These are phyloP conservation scores for Ambrosia trifida DNA, from an alignment of 129 eudicot species.

Conservation along the genomic window DNA sequence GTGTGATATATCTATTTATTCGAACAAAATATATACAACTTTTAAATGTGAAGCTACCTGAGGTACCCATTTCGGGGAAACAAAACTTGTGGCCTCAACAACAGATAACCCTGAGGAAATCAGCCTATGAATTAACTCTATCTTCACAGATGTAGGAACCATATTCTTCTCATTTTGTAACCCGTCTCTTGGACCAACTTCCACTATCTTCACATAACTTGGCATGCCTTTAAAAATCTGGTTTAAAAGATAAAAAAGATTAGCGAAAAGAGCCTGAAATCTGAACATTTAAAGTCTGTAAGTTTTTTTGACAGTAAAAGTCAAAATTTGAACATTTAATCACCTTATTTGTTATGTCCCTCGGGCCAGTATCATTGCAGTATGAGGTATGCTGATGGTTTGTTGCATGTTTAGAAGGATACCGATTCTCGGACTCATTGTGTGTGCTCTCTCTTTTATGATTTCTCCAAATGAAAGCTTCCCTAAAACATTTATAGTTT, in stretches of 20 bases:
- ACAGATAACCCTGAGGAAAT: slow-evolving; percentile 82
- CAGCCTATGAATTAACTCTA: slow-evolving; percentile 72
- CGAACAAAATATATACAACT: neutral
- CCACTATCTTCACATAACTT: slow-evolving; percentile 89
- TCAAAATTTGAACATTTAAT: slow-evolving; percentile 8
- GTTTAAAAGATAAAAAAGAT: slow-evolving; percentile 16
- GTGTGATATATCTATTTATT: too few species aligned
- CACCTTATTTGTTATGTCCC: slow-evolving; percentile 60
- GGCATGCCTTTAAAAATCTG: slow-evolving; percentile 71
- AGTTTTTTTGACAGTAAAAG: neutral
- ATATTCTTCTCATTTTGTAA: slow-evolving; percentile 78
- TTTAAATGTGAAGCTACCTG: slow-evolving; percentile 54
- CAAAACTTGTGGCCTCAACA: slow-evolving; percentile 97
- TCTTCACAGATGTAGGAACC: slow-evolving; percentile 77
- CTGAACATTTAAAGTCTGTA: neutral
- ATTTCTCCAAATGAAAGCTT: slow-evolving; percentile 48
- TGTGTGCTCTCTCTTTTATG: slow-evolving; percentile 47
- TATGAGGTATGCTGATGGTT: slow-evolving; percentile 39
- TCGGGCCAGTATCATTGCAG: slow-evolving; percentile 43
- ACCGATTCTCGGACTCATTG: slow-evolving; percentile 35
- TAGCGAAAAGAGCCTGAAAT: neutral
- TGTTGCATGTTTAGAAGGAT: slow-evolving; percentile 33
- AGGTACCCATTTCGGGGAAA: slow-evolving; percentile 99
- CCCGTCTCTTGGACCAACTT: slow-evolving; percentile 99
- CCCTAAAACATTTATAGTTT: slow-evolving; percentile 42